Evolutionary conservation across 2,329 filamentous ascomycete species (phyloP).

Genomic region (Aspergillus uvarum): DNA sequence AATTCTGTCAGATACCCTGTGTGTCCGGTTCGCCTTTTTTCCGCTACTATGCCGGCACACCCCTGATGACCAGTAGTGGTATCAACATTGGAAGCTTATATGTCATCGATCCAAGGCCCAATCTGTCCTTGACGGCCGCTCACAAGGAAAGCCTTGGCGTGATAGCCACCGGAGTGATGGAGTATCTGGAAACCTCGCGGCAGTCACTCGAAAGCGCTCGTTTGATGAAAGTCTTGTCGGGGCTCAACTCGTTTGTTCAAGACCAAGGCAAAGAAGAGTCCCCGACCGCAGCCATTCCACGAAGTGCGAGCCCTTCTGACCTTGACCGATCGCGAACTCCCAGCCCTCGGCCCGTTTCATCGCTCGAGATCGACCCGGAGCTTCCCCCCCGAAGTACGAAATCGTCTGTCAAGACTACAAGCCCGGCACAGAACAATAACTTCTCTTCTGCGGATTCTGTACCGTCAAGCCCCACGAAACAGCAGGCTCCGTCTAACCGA

Average conservation of each 20-base stretch:
- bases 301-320: not conserved
- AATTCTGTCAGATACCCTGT: conserved; percentile 31
- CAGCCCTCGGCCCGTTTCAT: not conserved
- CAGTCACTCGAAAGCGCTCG: conserved; percentile 15
- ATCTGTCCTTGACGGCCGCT: conserved; percentile 13
- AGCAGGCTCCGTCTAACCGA: not conserved
- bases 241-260: conserved; percentile 18
- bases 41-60: conserved; percentile 33
- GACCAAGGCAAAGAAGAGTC: not conserved
- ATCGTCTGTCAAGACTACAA: not conserved
- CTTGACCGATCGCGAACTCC: not conserved
- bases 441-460: not conserved
- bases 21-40: conserved; percentile 28
- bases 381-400: not conserved
- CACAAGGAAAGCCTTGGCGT: conserved; percentile 21
- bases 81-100: conserved; percentile 35
- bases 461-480: not conserved
- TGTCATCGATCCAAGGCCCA: conserved; percentile 25
- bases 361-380: not conserved
- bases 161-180: conserved; percentile 29
- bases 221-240: conserved; percentile 12
- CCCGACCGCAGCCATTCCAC: not conserved
- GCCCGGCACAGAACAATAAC: not conserved
- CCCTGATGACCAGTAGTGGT: conserved; percentile 29
- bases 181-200: conserved; percentile 26